Base-by-base conservation (phyloP, 2,329 filamentous ascomycete genomes). In the Colletotrichum orbiculare region DNA sequence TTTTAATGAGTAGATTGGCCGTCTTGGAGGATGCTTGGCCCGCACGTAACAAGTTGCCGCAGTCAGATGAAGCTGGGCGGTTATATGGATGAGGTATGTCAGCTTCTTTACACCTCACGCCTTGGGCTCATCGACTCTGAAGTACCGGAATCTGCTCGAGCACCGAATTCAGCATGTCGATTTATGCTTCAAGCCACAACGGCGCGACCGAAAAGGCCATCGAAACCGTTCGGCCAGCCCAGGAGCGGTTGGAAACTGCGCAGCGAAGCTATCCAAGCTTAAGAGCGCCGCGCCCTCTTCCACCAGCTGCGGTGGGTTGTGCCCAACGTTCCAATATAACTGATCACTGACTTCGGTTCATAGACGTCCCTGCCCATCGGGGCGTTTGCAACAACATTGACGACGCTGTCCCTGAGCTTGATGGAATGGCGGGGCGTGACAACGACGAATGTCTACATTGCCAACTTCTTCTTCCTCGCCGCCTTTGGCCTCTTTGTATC, bases 391-490 rank as follows among this genome's bases (percentile, higher is more conserved):
- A 86, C 83, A 2, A 87, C 85, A 0, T 69, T 87, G 13, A 85
- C 82, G 0, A 86, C 84, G 0, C 73, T 87, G 1, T 85, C 83
- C 0, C 73, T 86, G 1, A 79, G 79, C n/a, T 71, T 87, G 53
- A 86, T 87, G 83, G 84, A 84, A 70, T 86, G 79, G 75, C 77
- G 85, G 42, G 82, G 82, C 8, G 78, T 87, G 0, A 80, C 78
- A 0, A 81, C 77, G 2, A 79, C 77, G 1, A 86, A 85, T 57
- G 82, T 83, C 2, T 86, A 81, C 67, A 78, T 87, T 41, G 84
- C 78, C 4, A 84, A 86, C 66, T 84, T 86, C 74, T 86, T 85
- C 74, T 85, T 85, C 65, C 69, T 75, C 15, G 74, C 76, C 8
- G 83, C 80, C 0, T 78, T 87, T 54, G 84, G 83, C 0, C 77